Evolutionary conservation across 2,329 filamentous ascomycete species (phyloP), one percentile per base, ranked within the genome.

Genomic region (Fusarium caatingaense): DNA sequence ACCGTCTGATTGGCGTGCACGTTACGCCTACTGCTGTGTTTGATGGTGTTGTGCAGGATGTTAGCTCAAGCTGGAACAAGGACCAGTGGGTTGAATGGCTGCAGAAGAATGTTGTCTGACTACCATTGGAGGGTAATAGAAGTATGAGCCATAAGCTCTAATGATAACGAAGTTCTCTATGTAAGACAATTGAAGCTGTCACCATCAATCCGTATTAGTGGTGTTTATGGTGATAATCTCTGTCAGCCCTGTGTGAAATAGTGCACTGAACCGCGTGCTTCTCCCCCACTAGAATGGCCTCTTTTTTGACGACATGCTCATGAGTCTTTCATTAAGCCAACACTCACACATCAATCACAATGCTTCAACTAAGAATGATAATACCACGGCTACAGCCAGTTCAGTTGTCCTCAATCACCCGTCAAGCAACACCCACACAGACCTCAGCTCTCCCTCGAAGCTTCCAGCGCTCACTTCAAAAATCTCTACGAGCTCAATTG

Each of bases 21-120:
- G 93, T 98, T 42, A 95, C 93, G 44, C 95, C 95, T 3, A 98
- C 94, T 0, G 93, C 95, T 21, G 85, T 97, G 51, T 94, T 97
- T 79, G 90, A 98, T 80, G 94, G 94, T 0, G 88, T 97, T 25
- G 90, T 97, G 51, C 92, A 92, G 76, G 89, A 91, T 53, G 92
- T 97, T 71, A 91, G 90, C 68, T 95, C 92, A 61, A 87, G 90
- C 25, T 98, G 94, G 88, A 91, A 87, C 1, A 85, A 85, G 72
- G 89, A 92, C 62, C 91, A 97, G 81, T 98, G 94, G 94, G 86
- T 91, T 76, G 90, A 94, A 80, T 98, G 92, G 91, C 80, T 97
- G 77, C 84, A 85, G 32, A 85, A 87, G 80, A 87, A 83, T 62
- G 78, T 86, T 20, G 81, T 80, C 53, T 87, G 76, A 56, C 56